phyloP scores from a whole-genome alignment of 345 rosid species.

The Corymbia maculata region DNA sequence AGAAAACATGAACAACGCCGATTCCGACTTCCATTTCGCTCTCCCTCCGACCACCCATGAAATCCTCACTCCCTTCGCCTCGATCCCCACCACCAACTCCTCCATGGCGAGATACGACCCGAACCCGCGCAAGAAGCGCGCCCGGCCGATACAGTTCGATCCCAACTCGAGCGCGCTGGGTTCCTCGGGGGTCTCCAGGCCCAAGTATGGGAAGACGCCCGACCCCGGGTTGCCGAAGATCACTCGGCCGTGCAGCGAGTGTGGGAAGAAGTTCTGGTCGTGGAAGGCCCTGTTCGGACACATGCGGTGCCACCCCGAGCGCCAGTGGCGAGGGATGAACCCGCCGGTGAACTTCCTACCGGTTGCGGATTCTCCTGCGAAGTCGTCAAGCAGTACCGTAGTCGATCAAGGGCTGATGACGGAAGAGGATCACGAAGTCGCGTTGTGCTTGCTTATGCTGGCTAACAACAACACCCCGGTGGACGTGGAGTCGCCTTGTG shows the following conservation, averaged over 20 bases:
- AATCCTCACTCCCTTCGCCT: background rate
- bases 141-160: background rate
- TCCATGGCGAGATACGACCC: background rate
- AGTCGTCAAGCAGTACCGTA: background rate
- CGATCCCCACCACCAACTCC: background rate
- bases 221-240: conserved; percentile 71
- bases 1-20: background rate
- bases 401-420: conserved; percentile 15
- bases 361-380: background rate
- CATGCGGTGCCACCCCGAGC: conserved; percentile 93
- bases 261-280: conserved; percentile 88
- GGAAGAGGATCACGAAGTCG: conserved; percentile 61
- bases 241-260: conserved; percentile 79
- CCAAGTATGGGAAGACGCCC: conserved; percentile 27
- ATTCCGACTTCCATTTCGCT: background rate
- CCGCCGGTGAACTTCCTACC: conserved; percentile 33
- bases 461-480: conserved; percentile 4
- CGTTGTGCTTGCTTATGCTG: conserved; percentile 53
- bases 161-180: background rate
- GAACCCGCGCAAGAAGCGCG: background rate
- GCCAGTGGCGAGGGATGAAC: conserved; percentile 74
- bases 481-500: background rate
- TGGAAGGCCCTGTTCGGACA: conserved; percentile 92
- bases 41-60: background rate
- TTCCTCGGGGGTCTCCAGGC: conserved; percentile 8